phyloP scores from a whole-genome alignment of 768 basidiomycete species.

The Calocera viscosa region DNA sequence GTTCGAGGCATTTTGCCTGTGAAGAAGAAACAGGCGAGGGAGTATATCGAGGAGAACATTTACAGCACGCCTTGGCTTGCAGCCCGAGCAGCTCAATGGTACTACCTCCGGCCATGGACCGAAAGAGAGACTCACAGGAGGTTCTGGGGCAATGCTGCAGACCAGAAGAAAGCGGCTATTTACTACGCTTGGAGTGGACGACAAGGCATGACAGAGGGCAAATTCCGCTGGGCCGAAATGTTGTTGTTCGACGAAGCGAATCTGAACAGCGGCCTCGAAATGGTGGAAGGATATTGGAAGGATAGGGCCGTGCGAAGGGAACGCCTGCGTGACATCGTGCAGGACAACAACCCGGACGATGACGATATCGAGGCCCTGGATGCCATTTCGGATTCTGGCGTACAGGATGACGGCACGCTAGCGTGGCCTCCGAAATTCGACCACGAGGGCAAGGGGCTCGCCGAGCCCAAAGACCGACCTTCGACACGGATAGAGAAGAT shows the following conservation, averaged over 20 bases:
- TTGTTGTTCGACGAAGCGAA: background rate
- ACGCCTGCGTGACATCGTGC: background rate
- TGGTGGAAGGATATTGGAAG: background rate
- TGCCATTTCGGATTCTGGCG: too few relatives aligned
- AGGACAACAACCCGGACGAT: background rate
- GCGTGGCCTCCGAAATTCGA: background rate
- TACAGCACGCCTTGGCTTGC: background rate
- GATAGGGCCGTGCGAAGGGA: background rate
- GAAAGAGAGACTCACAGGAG: background rate
- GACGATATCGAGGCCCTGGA: background rate
- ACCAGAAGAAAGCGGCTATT: background rate
- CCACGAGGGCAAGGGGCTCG: background rate
- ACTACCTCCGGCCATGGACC: background rate
- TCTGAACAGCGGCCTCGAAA: background rate
- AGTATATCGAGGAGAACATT: background rate
- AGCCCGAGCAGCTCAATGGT: background rate
- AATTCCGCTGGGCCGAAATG: background rate
- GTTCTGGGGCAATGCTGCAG: background rate
- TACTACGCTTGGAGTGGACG: background rate
- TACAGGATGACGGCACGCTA: too few relatives aligned
- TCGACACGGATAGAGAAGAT: background rate
- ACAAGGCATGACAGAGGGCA: background rate
- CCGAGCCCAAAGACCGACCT: background rate
- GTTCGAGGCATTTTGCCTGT: background rate
- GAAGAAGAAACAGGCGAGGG: background rate